A percentile compares a stretch with the other conserved stretches of the same genome.
Conservation (phyloP, 2,329 filamentous ascomycete genomes). For the Diaporthe aspalathi region DNA sequence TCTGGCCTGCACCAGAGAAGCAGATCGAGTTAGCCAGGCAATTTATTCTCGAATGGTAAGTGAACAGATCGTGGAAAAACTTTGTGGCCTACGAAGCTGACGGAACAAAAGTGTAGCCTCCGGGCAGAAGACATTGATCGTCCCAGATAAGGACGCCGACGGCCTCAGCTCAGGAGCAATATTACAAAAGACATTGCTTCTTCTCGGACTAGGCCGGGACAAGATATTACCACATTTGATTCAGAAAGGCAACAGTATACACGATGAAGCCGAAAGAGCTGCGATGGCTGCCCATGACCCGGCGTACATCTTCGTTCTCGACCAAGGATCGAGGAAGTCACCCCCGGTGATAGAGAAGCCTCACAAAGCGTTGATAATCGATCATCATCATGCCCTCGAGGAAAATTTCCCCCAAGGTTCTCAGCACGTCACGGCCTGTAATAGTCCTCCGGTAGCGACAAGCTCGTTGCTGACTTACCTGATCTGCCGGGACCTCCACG, state of each 20-base stretch:
- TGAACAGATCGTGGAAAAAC: constrained; percentile 19
- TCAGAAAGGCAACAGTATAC: constrained; percentile 68
- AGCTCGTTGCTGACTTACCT: constrained; percentile 73
- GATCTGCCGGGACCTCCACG: constrained; percentile 69
- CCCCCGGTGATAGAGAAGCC: constrained; percentile 63
- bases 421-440: constrained; percentile 69
- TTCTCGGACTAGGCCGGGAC: constrained; percentile 65
- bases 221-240: constrained; percentile 70
- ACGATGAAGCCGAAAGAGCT: constrained; percentile 63
- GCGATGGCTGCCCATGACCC: constrained; percentile 63
- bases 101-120: constrained; percentile 57
- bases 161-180: constrained; percentile 74
- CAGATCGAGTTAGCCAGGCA: constrained; percentile 66
- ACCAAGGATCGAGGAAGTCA: constrained; percentile 70
- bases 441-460: constrained; percentile 74
- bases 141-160: constrained; percentile 78
- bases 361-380: constrained; percentile 69
- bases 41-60: constrained; percentile 70
- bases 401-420: constrained; percentile 67
- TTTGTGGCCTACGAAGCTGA: constrained; percentile 20
- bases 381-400: constrained; percentile 69
- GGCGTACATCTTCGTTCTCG: constrained; percentile 71
- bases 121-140: constrained; percentile 65
- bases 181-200: constrained; percentile 66
- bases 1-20: constrained; percentile 71